phyloP scores from a whole-genome alignment of 73 alveolate species.

The Uronychia binucleata region DNA sequence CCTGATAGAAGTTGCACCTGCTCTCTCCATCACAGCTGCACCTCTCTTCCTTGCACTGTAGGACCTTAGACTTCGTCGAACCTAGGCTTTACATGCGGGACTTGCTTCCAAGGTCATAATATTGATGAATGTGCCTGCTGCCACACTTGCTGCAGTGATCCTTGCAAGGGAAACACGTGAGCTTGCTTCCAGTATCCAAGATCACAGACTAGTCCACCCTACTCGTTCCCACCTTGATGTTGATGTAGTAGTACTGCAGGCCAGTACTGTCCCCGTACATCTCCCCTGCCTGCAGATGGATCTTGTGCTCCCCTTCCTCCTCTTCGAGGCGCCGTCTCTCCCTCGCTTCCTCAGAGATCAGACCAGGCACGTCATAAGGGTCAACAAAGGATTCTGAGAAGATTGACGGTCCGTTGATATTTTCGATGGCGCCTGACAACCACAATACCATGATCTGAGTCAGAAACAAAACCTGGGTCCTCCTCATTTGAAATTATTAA shows the following conservation, averaged over 20 bases:
- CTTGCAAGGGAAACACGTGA: constrained; percentile 91
- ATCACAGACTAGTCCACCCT: constrained; percentile 78
- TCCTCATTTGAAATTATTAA: no score
- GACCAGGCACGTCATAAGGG: constrained; percentile 1
- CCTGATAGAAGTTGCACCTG: constrained; percentile 55
- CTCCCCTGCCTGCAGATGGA: constrained; percentile 16
- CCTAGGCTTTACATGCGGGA: background rate
- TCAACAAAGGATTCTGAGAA: background rate
- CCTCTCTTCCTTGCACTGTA: constrained; percentile 22
- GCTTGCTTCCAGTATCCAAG: constrained; percentile 88
- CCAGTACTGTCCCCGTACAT: constrained; percentile 34
- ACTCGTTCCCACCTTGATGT: constrained; percentile 81
- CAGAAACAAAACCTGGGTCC: background rate
- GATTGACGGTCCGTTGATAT: background rate
- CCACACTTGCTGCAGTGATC: constrained; percentile 79
- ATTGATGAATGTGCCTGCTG: constrained; percentile 53
- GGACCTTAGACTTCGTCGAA: background rate
- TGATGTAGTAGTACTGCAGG: constrained; percentile 69
- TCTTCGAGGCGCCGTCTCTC: background rate
- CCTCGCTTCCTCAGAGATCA: background rate
- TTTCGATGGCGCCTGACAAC: background rate
- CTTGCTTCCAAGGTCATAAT: constrained; percentile 4
- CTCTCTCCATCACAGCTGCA: constrained; percentile 46
- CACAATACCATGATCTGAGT: no score
- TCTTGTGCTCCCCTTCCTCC: background rate